Evolutionary conservation across 495 filamentous ascomycete genomes (phyloP).

Genomic region (Aspergillus coremiiformis): DNA sequence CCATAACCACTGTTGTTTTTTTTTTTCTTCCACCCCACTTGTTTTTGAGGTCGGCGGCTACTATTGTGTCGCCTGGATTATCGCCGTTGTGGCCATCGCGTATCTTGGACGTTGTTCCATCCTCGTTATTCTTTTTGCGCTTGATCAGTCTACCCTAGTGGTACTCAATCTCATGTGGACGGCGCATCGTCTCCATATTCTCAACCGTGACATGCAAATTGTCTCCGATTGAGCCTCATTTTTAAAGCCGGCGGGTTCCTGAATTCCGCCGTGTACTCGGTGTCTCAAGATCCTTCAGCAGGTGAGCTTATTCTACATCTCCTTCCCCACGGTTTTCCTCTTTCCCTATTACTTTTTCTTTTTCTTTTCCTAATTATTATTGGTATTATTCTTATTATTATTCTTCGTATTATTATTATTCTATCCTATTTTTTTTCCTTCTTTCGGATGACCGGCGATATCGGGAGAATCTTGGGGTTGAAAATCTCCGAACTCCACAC

Average conservation of each 20-base stretch:
- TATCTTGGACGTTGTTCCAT: not conserved
- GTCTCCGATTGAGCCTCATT: slow-evolving; percentile 23
- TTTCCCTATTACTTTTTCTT: not conserved
- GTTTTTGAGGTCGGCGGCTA: not conserved
- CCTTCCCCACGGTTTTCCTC: not conserved
- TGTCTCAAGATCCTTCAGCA: slow-evolving; percentile 11
- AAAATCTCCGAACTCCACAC: not conserved
- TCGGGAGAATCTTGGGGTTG: not conserved
- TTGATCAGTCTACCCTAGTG: not conserved
- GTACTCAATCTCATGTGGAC: not conserved
- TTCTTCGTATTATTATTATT: not conserved
- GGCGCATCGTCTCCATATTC: slow-evolving; percentile 6
- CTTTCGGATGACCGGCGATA: no score
- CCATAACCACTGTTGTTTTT: not conserved
- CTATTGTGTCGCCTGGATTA: not conserved
- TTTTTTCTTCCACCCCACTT: not conserved
- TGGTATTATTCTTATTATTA: not conserved
- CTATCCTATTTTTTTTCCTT: not conserved
- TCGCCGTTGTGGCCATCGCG: not conserved
- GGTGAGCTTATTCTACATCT: slow-evolving; percentile 16
- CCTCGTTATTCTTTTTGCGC: not conserved
- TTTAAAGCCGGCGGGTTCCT: not conserved
- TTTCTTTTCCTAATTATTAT: no score
- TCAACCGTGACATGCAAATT: slow-evolving; percentile 15
- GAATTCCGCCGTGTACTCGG: slow-evolving; percentile 8